Evolutionary conservation across 352 stramenopile genomes (phyloP), one percentile per base, ranked within the genome.

Genomic region (Thraustotheca clavata): DNA sequence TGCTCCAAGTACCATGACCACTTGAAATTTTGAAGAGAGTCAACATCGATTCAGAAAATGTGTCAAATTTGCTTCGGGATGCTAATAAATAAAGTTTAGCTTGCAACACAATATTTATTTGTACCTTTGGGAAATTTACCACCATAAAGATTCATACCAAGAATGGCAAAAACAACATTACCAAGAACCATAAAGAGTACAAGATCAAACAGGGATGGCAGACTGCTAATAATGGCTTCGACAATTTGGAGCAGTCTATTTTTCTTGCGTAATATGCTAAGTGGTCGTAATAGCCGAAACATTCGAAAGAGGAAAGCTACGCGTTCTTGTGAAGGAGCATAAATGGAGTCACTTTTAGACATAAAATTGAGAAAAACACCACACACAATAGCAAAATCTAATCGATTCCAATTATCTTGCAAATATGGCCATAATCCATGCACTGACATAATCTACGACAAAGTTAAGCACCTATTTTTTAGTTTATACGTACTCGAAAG

Each of bases 21-120:
- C 83, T 91, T 38, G 86, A 78, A 40, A 92, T 83, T 59, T 94
- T 92, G 63, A 93, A 94, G 1, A 95, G 72, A 9, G 84, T 92
- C 2, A 95, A 72, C 72, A 93, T 80, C 48, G 76, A 82, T 60
- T 92, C 83, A 16, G 79, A 79, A 49, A 92, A 95, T 7, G 86
- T 91, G 39, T 93, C 87, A 55, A 86, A 95, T 24, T 95, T 75
- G 0, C 80, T 52, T 4, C 62, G 67, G 7, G 62, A 52, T 6
- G 41, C 57, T 65, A 40, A 3, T 6, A 22, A 7, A 52, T 52
- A 31, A 52, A 24, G 2, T 2, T 52, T 31, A 24, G n/a, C 24
- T 24, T 3, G 43, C 43, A 31, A 87, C 24, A 73, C 70, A n/a
- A n/a, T n/a, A n/a, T n/a, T n/a, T n/a, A n/a, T n/a, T n/a, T 77